phyloP scores from a whole-genome alignment of 306 rosid genomes.

The Sindora glabra region DNA sequence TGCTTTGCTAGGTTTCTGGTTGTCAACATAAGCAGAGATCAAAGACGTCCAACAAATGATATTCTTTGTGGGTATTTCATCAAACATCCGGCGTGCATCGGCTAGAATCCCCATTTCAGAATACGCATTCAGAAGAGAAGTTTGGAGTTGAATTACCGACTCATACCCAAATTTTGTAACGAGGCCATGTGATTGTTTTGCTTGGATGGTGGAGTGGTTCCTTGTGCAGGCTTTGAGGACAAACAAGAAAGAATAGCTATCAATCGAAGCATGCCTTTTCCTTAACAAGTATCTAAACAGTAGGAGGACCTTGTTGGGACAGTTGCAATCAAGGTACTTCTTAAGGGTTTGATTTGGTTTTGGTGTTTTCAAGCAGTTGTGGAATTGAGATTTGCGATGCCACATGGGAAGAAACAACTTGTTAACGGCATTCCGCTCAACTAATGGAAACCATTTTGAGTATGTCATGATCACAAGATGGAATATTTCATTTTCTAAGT shows the following conservation, averaged over 20 bases:
- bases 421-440: background rate
- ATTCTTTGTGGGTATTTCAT: conserved; percentile 31
- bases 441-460: conserved; percentile 11
- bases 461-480: conserved; percentile 14
- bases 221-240: conserved; percentile 39
- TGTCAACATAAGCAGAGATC: conserved; percentile 53
- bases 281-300: conserved; percentile 34
- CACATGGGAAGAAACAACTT: background rate
- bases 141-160: conserved; percentile 16
- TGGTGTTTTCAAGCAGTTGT: conserved; percentile 37
- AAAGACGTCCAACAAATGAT: conserved; percentile 43
- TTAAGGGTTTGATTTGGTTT: conserved; percentile 46
- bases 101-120: conserved; percentile 10
- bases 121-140: conserved; percentile 35
- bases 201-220: conserved; percentile 19
- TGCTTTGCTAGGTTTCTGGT: conserved; percentile 30
- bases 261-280: conserved; percentile 24
- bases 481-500: background rate
- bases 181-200: conserved; percentile 39
- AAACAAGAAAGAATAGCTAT: conserved; percentile 39
- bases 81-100: conserved; percentile 35
- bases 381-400: conserved; percentile 21
- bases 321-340: conserved; percentile 30
- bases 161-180: conserved; percentile 38
- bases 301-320: conserved; percentile 22